These are phyloP conservation scores for Mortierella sp. DNA, from an alignment of 371 early-diverging fungal genomes.

Conservation along the genomic window DNA sequence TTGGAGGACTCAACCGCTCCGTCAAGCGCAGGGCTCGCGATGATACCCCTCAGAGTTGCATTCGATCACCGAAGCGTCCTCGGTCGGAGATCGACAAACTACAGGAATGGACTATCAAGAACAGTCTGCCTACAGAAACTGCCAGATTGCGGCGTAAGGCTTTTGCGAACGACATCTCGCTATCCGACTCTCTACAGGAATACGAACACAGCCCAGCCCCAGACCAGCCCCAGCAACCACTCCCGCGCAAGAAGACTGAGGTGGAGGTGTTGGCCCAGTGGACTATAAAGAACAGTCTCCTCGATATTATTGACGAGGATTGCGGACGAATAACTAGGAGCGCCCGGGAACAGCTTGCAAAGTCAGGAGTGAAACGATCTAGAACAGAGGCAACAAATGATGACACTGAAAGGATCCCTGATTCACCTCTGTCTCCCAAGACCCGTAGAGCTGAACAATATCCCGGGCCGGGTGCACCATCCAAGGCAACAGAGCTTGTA, in stretches of 20 bases:
- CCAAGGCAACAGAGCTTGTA: too few species aligned
- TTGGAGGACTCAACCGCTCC: background rate
- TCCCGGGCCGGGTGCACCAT: too few species aligned
- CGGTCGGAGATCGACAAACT: slow-evolving; percentile 13
- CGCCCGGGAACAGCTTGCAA: background rate
- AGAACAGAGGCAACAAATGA: background rate
- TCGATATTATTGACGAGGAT: background rate
- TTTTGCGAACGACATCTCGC: background rate
- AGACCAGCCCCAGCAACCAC: background rate
- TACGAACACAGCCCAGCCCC: background rate
- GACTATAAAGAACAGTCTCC: slow-evolving; percentile 15
- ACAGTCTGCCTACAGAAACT: slow-evolving; percentile 3
- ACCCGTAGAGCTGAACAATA: background rate
- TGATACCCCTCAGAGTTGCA: background rate
- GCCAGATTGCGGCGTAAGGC: background rate
- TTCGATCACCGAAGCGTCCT: background rate
- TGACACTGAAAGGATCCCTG: background rate
- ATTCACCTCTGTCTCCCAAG: background rate
- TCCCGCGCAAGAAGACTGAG: slow-evolving; percentile 11
- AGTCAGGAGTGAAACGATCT: slow-evolving; percentile 2
- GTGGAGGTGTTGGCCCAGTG: slow-evolving; percentile 7
- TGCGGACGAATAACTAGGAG: background rate
- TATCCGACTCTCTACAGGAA: background rate
- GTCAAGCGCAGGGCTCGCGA: background rate
- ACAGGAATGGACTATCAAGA: slow-evolving; percentile 19